Conservation (phyloP, 2,329 filamentous ascomycete species). For the Ophiostoma australiae region DNA sequence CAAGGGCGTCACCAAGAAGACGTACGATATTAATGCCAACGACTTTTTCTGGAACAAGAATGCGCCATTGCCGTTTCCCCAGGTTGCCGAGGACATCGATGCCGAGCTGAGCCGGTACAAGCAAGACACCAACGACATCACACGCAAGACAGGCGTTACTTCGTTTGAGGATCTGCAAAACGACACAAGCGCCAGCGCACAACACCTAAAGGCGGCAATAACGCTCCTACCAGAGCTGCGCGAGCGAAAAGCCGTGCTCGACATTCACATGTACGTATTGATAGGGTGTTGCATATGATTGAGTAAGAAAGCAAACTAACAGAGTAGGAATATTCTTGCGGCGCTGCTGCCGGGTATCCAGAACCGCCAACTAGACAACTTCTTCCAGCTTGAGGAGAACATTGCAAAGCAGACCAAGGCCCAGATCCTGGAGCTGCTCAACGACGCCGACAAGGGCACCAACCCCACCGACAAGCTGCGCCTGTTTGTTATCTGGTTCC, state of each 20-base stretch:
- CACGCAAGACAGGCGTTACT: slow-evolving; percentile 87
- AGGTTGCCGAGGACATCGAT: slow-evolving; percentile 91
- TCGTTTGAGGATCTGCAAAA: slow-evolving; percentile 90
- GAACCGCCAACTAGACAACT: slow-evolving; percentile 90
- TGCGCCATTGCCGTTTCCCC: slow-evolving; percentile 82
- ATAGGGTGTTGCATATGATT: no score
- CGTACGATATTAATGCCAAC: slow-evolving; percentile 81
- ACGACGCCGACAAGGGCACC: slow-evolving; percentile 73
- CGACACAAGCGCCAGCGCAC: slow-evolving; percentile 81
- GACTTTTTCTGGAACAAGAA: slow-evolving; percentile 98
- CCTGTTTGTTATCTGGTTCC: slow-evolving; percentile 93
- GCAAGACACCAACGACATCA: slow-evolving; percentile 89
- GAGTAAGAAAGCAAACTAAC: neutral
- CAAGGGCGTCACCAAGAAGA: slow-evolving; percentile 75
- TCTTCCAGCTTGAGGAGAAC: slow-evolving; percentile 90
- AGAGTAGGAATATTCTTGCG: slow-evolving; percentile 67
- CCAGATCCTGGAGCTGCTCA: slow-evolving; percentile 83
- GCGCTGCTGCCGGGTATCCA: slow-evolving; percentile 76
- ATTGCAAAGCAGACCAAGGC: slow-evolving; percentile 86
- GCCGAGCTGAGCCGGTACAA: slow-evolving; percentile 90
- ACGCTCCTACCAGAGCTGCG: slow-evolving; percentile 85
- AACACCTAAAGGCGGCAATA: slow-evolving; percentile 93
- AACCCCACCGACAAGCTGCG: slow-evolving; percentile 84
- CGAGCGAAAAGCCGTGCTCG: slow-evolving; percentile 85
- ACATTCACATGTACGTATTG: slow-evolving; percentile 77